phyloP scores from a whole-genome alignment of 805 yeast genomes.

The Ogataea salicorniae region DNA sequence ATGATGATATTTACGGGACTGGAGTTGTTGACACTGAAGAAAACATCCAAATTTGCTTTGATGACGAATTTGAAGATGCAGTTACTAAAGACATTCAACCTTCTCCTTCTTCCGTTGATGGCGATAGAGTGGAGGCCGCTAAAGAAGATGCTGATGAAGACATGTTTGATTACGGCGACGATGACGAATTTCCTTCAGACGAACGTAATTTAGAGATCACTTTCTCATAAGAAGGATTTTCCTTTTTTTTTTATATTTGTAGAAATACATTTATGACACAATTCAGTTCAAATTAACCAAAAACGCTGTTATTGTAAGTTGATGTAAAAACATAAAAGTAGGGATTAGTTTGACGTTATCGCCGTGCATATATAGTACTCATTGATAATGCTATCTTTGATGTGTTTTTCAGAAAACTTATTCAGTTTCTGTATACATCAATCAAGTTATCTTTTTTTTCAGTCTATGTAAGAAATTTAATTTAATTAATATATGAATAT shows the following conservation, averaged over 20 bases:
- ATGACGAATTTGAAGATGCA: slow-evolving; percentile 17
- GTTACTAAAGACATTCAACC: not conserved
- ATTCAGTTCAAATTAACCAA: no score
- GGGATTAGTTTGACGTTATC: no score
- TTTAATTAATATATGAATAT: no score
- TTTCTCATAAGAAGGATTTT: slow-evolving; percentile 17
- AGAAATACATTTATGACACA: no score
- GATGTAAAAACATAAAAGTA: no score
- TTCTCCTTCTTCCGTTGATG: not conserved
- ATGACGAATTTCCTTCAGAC: slow-evolving; percentile 30
- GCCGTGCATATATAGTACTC: no score
- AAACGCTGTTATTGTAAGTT: no score
- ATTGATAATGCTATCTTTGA: no score
- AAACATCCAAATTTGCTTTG: slow-evolving; percentile 16
- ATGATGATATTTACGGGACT: slow-evolving; percentile 15
- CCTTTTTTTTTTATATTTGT: not conserved
- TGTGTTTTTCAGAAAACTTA: no score
- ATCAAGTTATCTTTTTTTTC: no score
- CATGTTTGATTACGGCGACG: slow-evolving; percentile 28
- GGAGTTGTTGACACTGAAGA: slow-evolving; percentile 16
- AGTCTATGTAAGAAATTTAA: no score
- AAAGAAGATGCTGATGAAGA: not conserved
- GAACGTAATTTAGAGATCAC: slow-evolving; percentile 27
- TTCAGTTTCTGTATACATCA: no score
- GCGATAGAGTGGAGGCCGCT: not conserved